Evolutionary conservation across 2,329 filamentous ascomycete species (phyloP).

Genomic region (Hansfordia pulvinata): DNA sequence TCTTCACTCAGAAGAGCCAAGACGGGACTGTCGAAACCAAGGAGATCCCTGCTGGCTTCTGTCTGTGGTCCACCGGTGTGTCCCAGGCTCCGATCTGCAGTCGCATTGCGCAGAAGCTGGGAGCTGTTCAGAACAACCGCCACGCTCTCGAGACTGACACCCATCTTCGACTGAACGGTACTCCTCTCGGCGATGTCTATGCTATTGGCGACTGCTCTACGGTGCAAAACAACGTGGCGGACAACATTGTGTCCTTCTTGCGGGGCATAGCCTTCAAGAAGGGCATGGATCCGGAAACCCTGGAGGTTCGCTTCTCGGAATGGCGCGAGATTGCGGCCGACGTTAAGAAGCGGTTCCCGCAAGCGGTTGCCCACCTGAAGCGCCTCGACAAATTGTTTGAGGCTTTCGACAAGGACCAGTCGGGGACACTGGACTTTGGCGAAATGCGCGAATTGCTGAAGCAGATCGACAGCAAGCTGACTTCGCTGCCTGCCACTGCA

Average conservation of each 20-base stretch:
- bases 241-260: slow-evolving; percentile 82
- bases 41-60: slow-evolving; percentile 91
- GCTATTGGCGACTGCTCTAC: slow-evolving; percentile 93
- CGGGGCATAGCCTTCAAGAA: slow-evolving; percentile 84
- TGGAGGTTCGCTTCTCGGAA: slow-evolving; percentile 75
- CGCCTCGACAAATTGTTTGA: slow-evolving; percentile 84
- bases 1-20: slow-evolving; percentile 73
- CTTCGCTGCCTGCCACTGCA: slow-evolving; percentile 84
- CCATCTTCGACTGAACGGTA: slow-evolving; percentile 77
- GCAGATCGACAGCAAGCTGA: slow-evolving; percentile 91
- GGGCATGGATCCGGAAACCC: slow-evolving; percentile 76
- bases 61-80: slow-evolving; percentile 94
- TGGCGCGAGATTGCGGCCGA: slow-evolving; percentile 77
- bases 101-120: slow-evolving; percentile 63
- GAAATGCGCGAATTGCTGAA: slow-evolving; percentile 79
- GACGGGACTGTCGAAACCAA: slow-evolving; percentile 69
- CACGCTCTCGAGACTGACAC: slow-evolving; percentile 91
- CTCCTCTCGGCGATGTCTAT: slow-evolving; percentile 88
- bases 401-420: slow-evolving; percentile 86
- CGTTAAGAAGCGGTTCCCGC: slow-evolving; percentile 81
- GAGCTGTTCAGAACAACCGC: slow-evolving; percentile 65
- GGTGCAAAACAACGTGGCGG: slow-evolving; percentile 92
- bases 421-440: slow-evolving; percentile 84
- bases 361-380: slow-evolving; percentile 74
- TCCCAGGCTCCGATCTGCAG: slow-evolving; percentile 72